A percentile compares a stretch with the other conserved stretches of the same genome.
phyloP scores from a whole-genome alignment of 2,329 filamentous ascomycete genomes.

The Trichoderma semiorbis region DNA sequence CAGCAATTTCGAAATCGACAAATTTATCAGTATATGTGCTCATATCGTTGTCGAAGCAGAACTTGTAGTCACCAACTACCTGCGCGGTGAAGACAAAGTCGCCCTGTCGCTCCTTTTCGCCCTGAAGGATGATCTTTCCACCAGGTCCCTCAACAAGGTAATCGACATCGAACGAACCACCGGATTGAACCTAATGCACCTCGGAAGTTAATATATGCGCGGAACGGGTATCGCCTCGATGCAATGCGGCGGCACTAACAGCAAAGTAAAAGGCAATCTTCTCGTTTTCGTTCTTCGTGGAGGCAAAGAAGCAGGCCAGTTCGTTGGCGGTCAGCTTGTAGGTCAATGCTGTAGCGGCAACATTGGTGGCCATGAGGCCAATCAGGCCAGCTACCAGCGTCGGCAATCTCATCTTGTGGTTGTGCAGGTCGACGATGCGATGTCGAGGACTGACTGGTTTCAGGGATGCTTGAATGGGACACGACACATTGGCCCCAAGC shows the following conservation, averaged over 20 bases:
- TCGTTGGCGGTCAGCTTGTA: constrained; percentile 90
- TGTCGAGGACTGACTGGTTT: constrained; percentile 27
- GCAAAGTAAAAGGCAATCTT: constrained; percentile 99
- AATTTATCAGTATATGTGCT: constrained; percentile 96
- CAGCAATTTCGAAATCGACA: constrained; percentile 96
- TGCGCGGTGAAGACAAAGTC: constrained; percentile 98
- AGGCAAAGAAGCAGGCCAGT: constrained; percentile 91
- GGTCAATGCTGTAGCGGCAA: constrained; percentile 85
- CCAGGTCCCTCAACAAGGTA: constrained; percentile 82
- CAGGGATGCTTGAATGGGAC: constrained; percentile 17
- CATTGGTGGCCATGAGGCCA: constrained; percentile 66
- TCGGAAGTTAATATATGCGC: not conserved
- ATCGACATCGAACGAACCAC: constrained; percentile 95
- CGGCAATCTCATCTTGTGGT: constrained; percentile 60
- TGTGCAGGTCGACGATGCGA: constrained; percentile 24
- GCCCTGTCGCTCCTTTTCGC: constrained; percentile 87
- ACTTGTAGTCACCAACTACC: constrained; percentile 82
- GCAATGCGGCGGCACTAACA: constrained; percentile 50
- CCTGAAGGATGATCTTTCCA: constrained; percentile 77
- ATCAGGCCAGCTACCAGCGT: constrained; percentile 64
- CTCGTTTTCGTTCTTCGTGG: constrained; percentile 70
- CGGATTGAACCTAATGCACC: constrained; percentile 78
- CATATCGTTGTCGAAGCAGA: constrained; percentile 99
- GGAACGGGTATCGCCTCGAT: not conserved
- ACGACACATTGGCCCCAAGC: constrained; percentile 18